Evolutionary conservation across 768 basidiomycete species (phyloP).

Genomic region (Leccinum obscurum): DNA sequence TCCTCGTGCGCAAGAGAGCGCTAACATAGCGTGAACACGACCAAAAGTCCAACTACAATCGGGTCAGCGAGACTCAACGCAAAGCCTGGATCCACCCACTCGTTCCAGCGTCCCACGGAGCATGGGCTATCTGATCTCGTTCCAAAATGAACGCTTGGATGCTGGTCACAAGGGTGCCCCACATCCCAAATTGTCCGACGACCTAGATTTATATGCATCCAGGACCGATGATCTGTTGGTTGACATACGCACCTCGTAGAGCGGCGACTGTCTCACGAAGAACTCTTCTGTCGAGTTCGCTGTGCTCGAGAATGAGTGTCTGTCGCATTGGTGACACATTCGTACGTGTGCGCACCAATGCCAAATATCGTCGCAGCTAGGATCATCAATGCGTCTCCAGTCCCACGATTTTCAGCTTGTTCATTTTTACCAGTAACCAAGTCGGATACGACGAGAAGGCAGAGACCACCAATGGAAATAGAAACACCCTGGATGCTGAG

Average conservation of each 20-base stretch:
- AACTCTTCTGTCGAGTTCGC: slow-evolving; percentile 90
- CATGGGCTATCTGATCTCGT: slow-evolving; percentile 57
- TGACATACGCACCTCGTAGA: slow-evolving; percentile 60
- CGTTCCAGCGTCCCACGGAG: slow-evolving; percentile 69
- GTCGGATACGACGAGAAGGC: slow-evolving; percentile 77
- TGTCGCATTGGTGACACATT: not conserved
- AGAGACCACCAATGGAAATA: slow-evolving; percentile 72
- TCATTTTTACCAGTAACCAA: slow-evolving; percentile 73
- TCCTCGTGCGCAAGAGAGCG: too few species aligned
- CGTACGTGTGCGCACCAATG: slow-evolving; percentile 54
- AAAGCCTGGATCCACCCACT: slow-evolving; percentile 41
- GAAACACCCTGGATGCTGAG: slow-evolving; percentile 54
- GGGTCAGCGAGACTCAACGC: slow-evolving; percentile 37
- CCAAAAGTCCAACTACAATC: slow-evolving; percentile 45
- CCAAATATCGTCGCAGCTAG: slow-evolving; percentile 84
- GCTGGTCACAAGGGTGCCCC: slow-evolving; percentile 73
- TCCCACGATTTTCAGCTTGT: slow-evolving; percentile 58
- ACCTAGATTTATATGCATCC: slow-evolving; percentile 41
- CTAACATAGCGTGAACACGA: slow-evolving; percentile 44
- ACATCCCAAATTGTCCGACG: slow-evolving; percentile 84
- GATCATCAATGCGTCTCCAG: slow-evolving; percentile 85
- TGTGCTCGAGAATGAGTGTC: slow-evolving; percentile 30
- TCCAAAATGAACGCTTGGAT: slow-evolving; percentile 75
- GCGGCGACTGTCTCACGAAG: slow-evolving; percentile 74
- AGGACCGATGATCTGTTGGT: not conserved